Conservation (phyloP, 1,284 basidiomycete species). For the Caloboletus firmus region DNA sequence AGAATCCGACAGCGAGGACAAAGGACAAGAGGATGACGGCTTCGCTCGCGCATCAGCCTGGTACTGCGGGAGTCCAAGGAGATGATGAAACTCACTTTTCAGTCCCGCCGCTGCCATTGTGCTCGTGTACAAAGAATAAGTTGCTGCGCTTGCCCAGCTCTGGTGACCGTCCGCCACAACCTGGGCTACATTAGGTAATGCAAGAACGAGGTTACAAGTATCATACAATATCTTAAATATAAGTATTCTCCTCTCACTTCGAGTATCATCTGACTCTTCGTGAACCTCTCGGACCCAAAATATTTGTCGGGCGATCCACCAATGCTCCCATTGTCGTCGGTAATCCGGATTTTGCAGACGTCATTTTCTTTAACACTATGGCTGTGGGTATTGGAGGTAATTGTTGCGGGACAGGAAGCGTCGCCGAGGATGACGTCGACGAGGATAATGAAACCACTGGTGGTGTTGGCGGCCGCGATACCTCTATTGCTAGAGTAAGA, state of each 20-base stretch:
- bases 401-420: slow-evolving; percentile 21
- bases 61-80: background rate
- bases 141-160: slow-evolving; percentile 2
- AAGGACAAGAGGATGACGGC: slow-evolving; percentile 95
- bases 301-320: slow-evolving; percentile 39
- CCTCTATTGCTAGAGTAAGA: background rate
- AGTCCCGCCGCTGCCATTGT: slow-evolving; percentile 44
- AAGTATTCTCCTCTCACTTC: background rate
- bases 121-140: slow-evolving; percentile 1
- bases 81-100: slow-evolving; percentile 29
- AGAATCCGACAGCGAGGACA: slow-evolving; percentile 93
- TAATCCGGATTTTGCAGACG: slow-evolving; percentile 22
- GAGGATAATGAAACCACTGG: slow-evolving; percentile 37
- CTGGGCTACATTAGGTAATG: slow-evolving; percentile 21
- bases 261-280: slow-evolving; percentile 28
- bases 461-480: slow-evolving; percentile 23
- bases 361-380: slow-evolving; percentile 29
- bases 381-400: slow-evolving; percentile 12
- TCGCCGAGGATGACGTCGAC: slow-evolving; percentile 40
- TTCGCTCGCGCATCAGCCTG: slow-evolving; percentile 33
- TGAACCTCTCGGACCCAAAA: slow-evolving; percentile 38
- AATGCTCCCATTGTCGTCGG: slow-evolving; percentile 28
- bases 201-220: background rate
- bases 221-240: slow-evolving; percentile 9
- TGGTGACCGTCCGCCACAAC: background rate